Evolutionary conservation across 306 rosid species (phyloP), one percentile per base, ranked within the genome.

Genomic region (Aeschynomene evenia): DNA sequence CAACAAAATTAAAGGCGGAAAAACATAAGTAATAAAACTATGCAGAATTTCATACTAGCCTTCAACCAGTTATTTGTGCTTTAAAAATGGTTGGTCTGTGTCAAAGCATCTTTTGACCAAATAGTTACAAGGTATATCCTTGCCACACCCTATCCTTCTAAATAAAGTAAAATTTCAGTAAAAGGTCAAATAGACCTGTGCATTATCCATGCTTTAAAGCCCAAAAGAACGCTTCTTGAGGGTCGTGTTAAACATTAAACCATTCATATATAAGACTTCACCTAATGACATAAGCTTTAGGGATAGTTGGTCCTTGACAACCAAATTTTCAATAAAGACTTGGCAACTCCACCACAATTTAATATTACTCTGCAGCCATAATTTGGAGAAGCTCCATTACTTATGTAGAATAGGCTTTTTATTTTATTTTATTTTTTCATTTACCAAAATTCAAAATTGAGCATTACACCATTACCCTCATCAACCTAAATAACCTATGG

Each of bases 131-230:
- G 49, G 53, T 39, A 12, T 19, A 54, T 39, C 15, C 5, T 7
- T 37, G 39, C 11, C 2, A 1, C 7, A 7, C 11, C 11, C 39
- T 29, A 34, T 15, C 42, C 73, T 52, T 68, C 52, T 21, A 36
- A 68, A 51, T 8, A 31, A 52, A 68, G 51, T 52, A 34, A 9
- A 52, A 68, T 68, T 68, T 68, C 45, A 37, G 40, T 31, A 36
- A 13, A n/a, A n/a, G 40, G 26, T 6, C 26, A 36, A 68, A 70
- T 7, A 1, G 9, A 57, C 14, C 34, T 56, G 1, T 3, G 18
- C 22, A 7, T 42, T 18, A 8, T 42, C 37, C 46, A 56, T n/a
- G 0, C 52, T 51, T 67, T 26, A 9, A 37, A 36, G 22, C 20
- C 42, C 37, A 37, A 52, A 36, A 34, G 36, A 7, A 13, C 53